Conservation (phyloP, 148 eudicot genomes). For the Rhododendron ferrugineum region DNA sequence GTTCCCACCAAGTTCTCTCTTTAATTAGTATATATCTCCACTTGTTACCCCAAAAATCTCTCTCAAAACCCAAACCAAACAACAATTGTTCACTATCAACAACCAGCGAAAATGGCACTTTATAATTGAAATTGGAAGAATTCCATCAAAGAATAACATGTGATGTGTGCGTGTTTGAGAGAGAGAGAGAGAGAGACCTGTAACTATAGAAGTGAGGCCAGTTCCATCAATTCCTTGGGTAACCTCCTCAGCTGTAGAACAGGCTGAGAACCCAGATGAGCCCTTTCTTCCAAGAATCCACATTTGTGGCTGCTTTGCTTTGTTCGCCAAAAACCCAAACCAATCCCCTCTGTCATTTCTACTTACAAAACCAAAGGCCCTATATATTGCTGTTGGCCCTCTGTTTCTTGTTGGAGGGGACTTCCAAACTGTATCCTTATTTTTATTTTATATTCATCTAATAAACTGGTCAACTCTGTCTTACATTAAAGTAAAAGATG, state of each 20-base stretch:
- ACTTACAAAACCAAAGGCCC: neutral
- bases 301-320: neutral
- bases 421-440: too few relatives aligned
- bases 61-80: too few relatives aligned
- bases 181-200: neutral
- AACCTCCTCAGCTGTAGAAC: neutral
- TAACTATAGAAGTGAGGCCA: neutral
- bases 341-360: neutral
- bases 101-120: neutral
- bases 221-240: constrained; percentile 1
- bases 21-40: too few relatives aligned
- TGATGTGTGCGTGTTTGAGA: neutral
- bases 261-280: neutral
- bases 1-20: too few relatives aligned
- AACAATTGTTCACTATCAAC: neutral
- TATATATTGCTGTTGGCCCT: neutral
- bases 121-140: neutral
- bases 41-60: too few relatives aligned
- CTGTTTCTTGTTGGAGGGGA: neutral
- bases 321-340: neutral
- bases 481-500: too few relatives aligned
- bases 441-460: too few relatives aligned
- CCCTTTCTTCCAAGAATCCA: neutral
- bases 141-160: neutral
- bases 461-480: too few relatives aligned